Evolutionary conservation across 805 yeast genomes (phyloP).

Genomic region (Starmerella potacharoeniae): DNA sequence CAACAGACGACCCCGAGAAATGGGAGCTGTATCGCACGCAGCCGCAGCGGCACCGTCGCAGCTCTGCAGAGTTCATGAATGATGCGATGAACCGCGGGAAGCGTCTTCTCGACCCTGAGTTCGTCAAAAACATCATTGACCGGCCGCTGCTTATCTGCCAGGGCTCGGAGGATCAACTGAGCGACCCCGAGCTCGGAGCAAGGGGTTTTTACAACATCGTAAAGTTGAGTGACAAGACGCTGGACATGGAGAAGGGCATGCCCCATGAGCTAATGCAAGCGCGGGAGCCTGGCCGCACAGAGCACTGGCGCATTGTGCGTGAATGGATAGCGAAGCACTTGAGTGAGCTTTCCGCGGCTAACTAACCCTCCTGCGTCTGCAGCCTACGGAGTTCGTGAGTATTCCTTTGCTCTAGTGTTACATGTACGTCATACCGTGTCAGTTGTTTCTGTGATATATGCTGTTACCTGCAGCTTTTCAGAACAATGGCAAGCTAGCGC

Average conservation of each 20-base stretch:
- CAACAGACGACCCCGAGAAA: slow-evolving; percentile 25
- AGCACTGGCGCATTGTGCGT: slow-evolving; percentile 13
- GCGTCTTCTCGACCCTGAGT: slow-evolving; percentile 25
- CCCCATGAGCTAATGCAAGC: slow-evolving; percentile 24
- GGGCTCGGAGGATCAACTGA: slow-evolving; percentile 32
- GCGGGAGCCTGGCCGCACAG: slow-evolving; percentile 11
- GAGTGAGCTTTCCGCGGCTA: not conserved
- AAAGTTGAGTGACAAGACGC: slow-evolving; percentile 19
- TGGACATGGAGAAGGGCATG: slow-evolving; percentile 16
- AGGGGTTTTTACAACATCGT: slow-evolving; percentile 12
- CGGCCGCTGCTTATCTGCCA: slow-evolving; percentile 29
- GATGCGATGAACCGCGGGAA: slow-evolving; percentile 30
- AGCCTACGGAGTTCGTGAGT: no score
- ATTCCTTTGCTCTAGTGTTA: no score
- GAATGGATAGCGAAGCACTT: slow-evolving; percentile 19
- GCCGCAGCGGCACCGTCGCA: slow-evolving; percentile 22
- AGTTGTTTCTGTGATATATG: no score
- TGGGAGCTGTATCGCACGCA: slow-evolving; percentile 23
- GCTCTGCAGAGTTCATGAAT: slow-evolving; percentile 27
- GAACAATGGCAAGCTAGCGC: no score
- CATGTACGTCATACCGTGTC: no score
- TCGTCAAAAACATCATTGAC: slow-evolving; percentile 25
- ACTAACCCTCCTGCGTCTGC: no score
- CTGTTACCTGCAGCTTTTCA: no score
- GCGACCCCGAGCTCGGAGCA: slow-evolving; percentile 16